Evolutionary conservation across 2,329 filamentous ascomycete species (phyloP), one percentile per base, ranked within the genome.

Genomic region (Podosphaera fusca): DNA sequence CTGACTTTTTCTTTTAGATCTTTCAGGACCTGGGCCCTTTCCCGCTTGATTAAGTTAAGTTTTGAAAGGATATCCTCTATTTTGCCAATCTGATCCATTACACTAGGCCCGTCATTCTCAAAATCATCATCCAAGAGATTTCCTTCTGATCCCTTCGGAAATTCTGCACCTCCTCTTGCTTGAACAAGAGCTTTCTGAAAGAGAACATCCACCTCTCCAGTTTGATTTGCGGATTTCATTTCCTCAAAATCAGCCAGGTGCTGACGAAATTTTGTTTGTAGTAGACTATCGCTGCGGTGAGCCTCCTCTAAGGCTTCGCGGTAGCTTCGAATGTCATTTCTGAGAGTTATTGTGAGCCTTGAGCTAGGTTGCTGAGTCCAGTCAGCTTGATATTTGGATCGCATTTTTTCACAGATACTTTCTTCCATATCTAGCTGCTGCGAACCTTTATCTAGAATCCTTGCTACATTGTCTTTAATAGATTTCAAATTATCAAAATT

Each of bases 291-390:
- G 65, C 88, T 98, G 54, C 81, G 82, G 55, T 81, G 80, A 2
- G 92, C 92, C 68, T 96, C 89, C 58, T 94, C 87, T 55, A 96
- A 75, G 0, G 92, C 92, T 58, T 89, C 85, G 35, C 84, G 80
- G 66, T 96, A 95, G 65, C 84, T 90, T 60, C 84, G 78, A 56
- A 96, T 84, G 67, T 98, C 92, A 58, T 81, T 83, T 57, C 89
- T 79, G 55, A 98, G 72, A 0, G 90, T 96, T 3, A 85, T 82
- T 1, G 90, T 98, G 46, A 98, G 76, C 58, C 87, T 78, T 36
- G 86, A 87, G 67, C 90, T 96, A 9, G 92, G 92, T 66, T 98
- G 92, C 65, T 98, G 92, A 21, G 87, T 95, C 92, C 92, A 98
- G 57, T 96, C 90, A 34, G 76, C 78, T 57, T 90, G 89, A 67